Base-by-base conservation (phyloP, 768 basidiomycete genomes). In the Tephrocybe sp. region DNA sequence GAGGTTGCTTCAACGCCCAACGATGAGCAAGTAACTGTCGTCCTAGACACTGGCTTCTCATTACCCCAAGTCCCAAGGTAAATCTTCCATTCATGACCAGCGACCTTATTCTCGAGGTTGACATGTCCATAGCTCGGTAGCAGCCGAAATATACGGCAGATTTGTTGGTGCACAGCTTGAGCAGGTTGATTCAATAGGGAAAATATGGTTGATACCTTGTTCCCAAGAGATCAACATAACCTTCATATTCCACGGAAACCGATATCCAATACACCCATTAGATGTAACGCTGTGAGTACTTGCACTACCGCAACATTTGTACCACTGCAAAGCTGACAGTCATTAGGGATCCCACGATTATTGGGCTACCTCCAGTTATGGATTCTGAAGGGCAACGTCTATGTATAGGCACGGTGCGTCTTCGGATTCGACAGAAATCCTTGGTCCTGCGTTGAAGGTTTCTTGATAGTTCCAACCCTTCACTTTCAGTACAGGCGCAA, bases 41-140 rank as follows among this genome's bases (percentile, higher is more conserved):
- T 89, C 3, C 67, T 88, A 24, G 88, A 90, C 60, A 82, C 83
- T 3, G 87, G 88, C 0, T 88, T 84, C 62, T 75, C 83, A 0
- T 68, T 87, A 2, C 77, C 83, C 11, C 86, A 87, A 60, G 72
- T 86, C 31, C 72, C 82, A 43, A 55, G 68, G 79, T 79, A 61
- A 39, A 69, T 61, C 16, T 42, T 51, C 33, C 49, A 36, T 23
- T 19, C 10, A 3, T 15, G 34, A 53, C 16, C 47, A 22, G 23
- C 56, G 30, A 42, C 33, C 24, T 33, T 58, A 42, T 45, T 42
- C 33, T 50, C 40, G 23, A 59, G 57, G 54, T 50, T 56, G 42
- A n/a, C 42, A 2, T 27, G 37, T 42, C n/a, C 45, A 9, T 61
- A 79, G 81, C 47, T 45, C 58, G 36, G 70, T 86, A 30, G 75